Conservation (phyloP, 441 rosid genomes). For the Eugenia klotzschiana region DNA sequence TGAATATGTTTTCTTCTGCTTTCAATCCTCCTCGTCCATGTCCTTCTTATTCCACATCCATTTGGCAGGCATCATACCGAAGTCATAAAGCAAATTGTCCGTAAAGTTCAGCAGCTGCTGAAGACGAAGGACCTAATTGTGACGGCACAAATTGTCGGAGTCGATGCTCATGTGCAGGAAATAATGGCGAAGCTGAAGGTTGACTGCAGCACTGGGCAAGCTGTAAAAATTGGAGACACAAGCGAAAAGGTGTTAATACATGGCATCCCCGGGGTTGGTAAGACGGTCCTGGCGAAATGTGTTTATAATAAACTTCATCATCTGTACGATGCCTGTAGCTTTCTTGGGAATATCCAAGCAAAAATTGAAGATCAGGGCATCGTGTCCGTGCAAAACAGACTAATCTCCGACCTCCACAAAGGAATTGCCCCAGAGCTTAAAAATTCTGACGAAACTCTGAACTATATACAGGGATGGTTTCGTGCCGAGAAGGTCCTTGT, state of each 20-base stretch:
- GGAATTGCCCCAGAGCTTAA: rapidly evolving
- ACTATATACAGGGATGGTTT: rapidly evolving
- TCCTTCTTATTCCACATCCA: background rate
- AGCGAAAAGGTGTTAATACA: rapidly evolving
- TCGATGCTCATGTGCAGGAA: rapidly evolving
- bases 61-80: rapidly evolving
- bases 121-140: rapidly evolving
- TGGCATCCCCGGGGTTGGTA: background rate
- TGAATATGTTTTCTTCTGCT: rapidly evolving
- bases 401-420: rapidly evolving
- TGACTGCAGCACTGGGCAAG: background rate
- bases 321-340: background rate
- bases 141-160: rapidly evolving
- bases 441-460: rapidly evolving
- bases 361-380: rapidly evolving
- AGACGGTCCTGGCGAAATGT: background rate
- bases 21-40: rapidly evolving
- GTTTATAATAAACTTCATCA: background rate
- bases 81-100: rapidly evolving
- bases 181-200: background rate
- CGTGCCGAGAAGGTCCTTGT: rapidly evolving
- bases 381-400: rapidly evolving
- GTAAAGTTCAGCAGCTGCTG: rapidly evolving
- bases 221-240: background rate
- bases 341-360: background rate